These are phyloP conservation scores for Colletotrichum brevisporum DNA, from an alignment of 2,329 filamentous ascomycete species.

Conservation along the genomic window DNA sequence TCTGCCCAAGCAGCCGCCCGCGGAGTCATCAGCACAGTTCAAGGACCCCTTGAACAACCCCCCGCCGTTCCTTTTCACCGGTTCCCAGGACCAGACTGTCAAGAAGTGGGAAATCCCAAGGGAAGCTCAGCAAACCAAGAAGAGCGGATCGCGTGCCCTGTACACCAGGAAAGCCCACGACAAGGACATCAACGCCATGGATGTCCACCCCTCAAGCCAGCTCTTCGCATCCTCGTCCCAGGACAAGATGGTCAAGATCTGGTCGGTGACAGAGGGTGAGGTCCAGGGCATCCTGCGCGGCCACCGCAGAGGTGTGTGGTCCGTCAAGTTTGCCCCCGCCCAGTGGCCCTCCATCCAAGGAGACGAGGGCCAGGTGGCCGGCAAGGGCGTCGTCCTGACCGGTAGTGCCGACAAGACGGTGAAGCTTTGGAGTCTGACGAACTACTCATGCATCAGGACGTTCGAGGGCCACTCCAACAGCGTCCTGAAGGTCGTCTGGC, in stretches of 20 bases:
- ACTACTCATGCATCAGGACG: slow-evolving; percentile 93
- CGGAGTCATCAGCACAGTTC: slow-evolving; percentile 77
- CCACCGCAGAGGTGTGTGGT: slow-evolving; percentile 96
- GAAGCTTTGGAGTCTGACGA: slow-evolving; percentile 92
- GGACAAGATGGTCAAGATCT: slow-evolving; percentile 97
- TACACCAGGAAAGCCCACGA: slow-evolving; percentile 98
- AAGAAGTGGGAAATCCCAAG: slow-evolving; percentile 91
- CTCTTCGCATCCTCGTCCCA: slow-evolving; percentile 97
- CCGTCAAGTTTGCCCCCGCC: slow-evolving; percentile 88
- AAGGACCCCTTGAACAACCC: slow-evolving; percentile 83
- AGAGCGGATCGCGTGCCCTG: slow-evolving; percentile 73
- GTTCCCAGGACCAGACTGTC: slow-evolving; percentile 94
- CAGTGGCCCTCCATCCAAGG: slow-evolving; percentile 81
- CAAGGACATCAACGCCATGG: slow-evolving; percentile 97
- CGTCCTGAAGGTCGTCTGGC: slow-evolving; percentile 93
- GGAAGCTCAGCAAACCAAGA: slow-evolving; percentile 60
- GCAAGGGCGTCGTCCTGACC: slow-evolving; percentile 87
- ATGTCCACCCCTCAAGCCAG: slow-evolving; percentile 80
- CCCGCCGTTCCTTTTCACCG: slow-evolving; percentile 88
- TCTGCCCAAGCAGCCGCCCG: slow-evolving; percentile 79
- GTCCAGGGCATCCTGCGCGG: slow-evolving; percentile 92
- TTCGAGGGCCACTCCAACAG: slow-evolving; percentile 98
- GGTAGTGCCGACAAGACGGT: slow-evolving; percentile 97
- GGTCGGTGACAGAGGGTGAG: slow-evolving; percentile 91
- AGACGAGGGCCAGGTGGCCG: slow-evolving; percentile 79